A percentile compares a stretch with the other conserved stretches of the same genome.
These are phyloP conservation scores for Eleusine indica DNA, from an alignment of 176 grass and related monocot species.

Conservation along the genomic window DNA sequence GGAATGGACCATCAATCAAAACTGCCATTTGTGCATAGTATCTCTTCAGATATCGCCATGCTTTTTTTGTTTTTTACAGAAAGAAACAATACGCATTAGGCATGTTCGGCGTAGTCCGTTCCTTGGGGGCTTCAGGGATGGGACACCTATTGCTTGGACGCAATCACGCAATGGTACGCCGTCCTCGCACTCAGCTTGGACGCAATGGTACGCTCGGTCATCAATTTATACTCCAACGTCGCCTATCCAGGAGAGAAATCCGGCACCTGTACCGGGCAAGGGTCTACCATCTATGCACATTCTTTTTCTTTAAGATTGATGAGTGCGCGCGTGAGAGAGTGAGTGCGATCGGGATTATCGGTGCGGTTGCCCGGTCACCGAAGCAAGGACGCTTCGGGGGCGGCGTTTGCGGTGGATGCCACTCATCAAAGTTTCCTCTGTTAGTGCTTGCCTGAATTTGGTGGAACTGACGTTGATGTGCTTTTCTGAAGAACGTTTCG, in stretches of 20 bases:
- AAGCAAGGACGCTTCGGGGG: constrained; percentile 24
- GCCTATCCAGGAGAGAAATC: constrained; percentile 2
- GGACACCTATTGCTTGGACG: constrained; percentile 40
- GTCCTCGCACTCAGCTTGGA: background rate
- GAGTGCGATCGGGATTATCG: background rate
- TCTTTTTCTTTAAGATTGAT: background rate
- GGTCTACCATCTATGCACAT: background rate
- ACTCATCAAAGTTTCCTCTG: constrained; percentile 29
- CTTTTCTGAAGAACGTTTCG: background rate
- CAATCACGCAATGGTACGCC: background rate
- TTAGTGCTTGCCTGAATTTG: constrained; percentile 21
- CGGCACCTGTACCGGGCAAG: background rate
- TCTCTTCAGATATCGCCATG: background rate
- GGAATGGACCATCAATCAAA: background rate
- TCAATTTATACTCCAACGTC: background rate
- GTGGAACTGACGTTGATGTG: constrained; percentile 17
- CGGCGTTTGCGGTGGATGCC: constrained; percentile 10
- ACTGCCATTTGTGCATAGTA: constrained; percentile 25
- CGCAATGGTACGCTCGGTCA: too few relatives aligned
- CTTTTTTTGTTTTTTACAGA: background rate
- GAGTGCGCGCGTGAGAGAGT: background rate
- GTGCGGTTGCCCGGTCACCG: background rate
- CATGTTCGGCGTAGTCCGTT: background rate
- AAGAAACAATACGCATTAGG: background rate
- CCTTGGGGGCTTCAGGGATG: background rate